Conservation (phyloP, 768 basidiomycete species). For the Suillus spraguei region DNA sequence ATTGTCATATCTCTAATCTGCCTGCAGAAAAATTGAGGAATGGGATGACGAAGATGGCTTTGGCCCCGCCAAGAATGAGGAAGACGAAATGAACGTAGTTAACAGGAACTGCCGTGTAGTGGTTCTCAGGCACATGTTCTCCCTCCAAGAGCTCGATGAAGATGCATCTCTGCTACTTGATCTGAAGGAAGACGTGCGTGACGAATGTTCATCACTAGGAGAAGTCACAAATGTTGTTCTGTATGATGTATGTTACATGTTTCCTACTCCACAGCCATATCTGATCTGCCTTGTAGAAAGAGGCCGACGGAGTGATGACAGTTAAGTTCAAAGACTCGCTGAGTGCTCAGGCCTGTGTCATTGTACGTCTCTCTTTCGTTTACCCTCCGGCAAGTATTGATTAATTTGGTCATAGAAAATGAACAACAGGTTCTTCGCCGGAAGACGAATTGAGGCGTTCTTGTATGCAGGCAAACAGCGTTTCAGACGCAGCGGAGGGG, state of each 20-base stretch:
- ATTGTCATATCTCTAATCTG: neutral
- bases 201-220: slow-evolving; percentile 87
- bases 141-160: slow-evolving; percentile 79
- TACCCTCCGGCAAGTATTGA: neutral
- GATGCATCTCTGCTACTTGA: slow-evolving; percentile 87
- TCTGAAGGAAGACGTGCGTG: slow-evolving; percentile 94
- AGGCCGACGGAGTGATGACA: slow-evolving; percentile 92
- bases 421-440: slow-evolving; percentile 91
- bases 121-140: slow-evolving; percentile 96
- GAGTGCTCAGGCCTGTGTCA: slow-evolving; percentile 90
- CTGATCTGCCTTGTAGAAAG: slow-evolving; percentile 57
- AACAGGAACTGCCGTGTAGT: slow-evolving; percentile 78
- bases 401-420: slow-evolving; percentile 66
- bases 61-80: slow-evolving; percentile 65
- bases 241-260: slow-evolving; percentile 74
- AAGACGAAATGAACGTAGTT: slow-evolving; percentile 46
- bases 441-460: slow-evolving; percentile 78
- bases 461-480: slow-evolving; percentile 82
- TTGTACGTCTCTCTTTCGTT: slow-evolving; percentile 54
- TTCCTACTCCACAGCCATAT: slow-evolving; percentile 11
- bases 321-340: slow-evolving; percentile 93
- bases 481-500: slow-evolving; percentile 74
- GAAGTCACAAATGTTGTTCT: slow-evolving; percentile 95
- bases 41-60: slow-evolving; percentile 97
- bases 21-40: slow-evolving; percentile 79